Base-by-base conservation (phyloP, 1,139 yeast genomes). In the Nakaseomyces bracarensis region DNA sequence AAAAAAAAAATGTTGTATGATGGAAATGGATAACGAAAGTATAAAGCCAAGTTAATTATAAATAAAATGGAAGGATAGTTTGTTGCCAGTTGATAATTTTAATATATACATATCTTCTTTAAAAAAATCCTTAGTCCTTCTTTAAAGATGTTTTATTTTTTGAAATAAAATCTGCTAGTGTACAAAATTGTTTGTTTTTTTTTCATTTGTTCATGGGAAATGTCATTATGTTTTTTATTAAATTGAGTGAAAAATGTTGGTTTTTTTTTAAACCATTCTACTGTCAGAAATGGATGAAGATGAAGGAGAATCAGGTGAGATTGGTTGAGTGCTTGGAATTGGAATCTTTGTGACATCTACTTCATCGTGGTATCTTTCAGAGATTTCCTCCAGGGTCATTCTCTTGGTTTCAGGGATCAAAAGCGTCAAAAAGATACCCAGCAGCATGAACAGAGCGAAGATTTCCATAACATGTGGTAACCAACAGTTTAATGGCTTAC, bases 391-490 rank as follows among this genome's bases (percentile, higher is more conserved):
- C 57, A 85, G 74, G 40, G 95, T 82, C 76, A 74, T 77, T 72
- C 95, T 77, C 77, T 81, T 83, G 51, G 95, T 85, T 72, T 86
- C 96, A 55, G 95, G 95, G 52, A 85, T 67, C 56, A 83, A 72
- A 43, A 82, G 60, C 18, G 91, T 66, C 40, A 79, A 65, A 55
- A 71, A 65, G 54, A 79, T 58, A 68, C 95, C 95, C 43, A 79
- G 53, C 66, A 85, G 72, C 95, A 86, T 85, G 76, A 86, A 86
- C 46, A 84, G 71, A 14, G 95, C 95, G 61, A 83, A 86, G 64
- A 86, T 84, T 69, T 84, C 86, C 93, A 86, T 83, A 50, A 85
- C 94, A 57, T 85, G 95, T 43, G 86, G 84, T 61, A 85, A 74
- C 79, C 75, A 85, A 77, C 95, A 85, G 68, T 78, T 76, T 41